Percentiles rank a stretch among this genome's conserved stretches.
phyloP scores from a whole-genome alignment of 129 eudicot genomes.

The Calendula officinalis region DNA sequence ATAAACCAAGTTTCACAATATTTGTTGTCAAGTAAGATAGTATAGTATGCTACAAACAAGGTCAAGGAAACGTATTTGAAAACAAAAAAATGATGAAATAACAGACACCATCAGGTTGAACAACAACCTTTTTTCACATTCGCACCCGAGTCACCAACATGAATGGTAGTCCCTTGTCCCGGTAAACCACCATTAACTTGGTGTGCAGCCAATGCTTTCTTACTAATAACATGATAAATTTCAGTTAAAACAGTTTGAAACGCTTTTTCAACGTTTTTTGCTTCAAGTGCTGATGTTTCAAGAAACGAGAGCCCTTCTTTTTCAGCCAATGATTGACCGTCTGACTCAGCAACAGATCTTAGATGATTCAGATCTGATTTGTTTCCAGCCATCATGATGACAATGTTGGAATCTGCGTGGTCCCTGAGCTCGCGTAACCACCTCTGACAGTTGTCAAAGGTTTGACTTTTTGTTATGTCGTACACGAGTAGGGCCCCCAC shows the following conservation, averaged over 20 bases:
- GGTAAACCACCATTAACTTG: constrained; percentile 57
- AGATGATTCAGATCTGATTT: constrained; percentile 80
- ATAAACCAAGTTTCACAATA: constrained; percentile 23
- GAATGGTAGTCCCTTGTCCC: constrained; percentile 76
- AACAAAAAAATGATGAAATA: constrained; percentile 25
- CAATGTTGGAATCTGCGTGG: constrained; percentile 85
- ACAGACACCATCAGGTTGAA: constrained; percentile 57
- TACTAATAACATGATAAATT: constrained; percentile 68
- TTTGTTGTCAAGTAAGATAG: constrained; percentile 28
- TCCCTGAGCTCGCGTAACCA: constrained; percentile 86
- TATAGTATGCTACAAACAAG: constrained; percentile 36
- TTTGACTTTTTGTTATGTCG: constrained; percentile 81
- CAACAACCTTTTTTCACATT: constrained; percentile 56
- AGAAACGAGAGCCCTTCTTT: constrained; percentile 87
- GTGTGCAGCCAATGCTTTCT: constrained; percentile 84
- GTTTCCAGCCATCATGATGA: constrained; percentile 89
- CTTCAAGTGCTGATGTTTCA: constrained; percentile 85
- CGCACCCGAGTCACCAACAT: constrained; percentile 50
- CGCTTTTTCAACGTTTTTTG: constrained; percentile 66
- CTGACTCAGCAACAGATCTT: constrained; percentile 62
- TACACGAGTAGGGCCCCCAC: constrained; percentile 80
- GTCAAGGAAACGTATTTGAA: constrained; percentile 17
- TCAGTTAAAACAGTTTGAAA: constrained; percentile 71
- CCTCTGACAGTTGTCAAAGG: constrained; percentile 72
- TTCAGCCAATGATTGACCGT: constrained; percentile 76